Evolutionary conservation across 257 asterid species (phyloP), one percentile per base, ranked within the genome.

Genomic region (Petunia secreta): DNA sequence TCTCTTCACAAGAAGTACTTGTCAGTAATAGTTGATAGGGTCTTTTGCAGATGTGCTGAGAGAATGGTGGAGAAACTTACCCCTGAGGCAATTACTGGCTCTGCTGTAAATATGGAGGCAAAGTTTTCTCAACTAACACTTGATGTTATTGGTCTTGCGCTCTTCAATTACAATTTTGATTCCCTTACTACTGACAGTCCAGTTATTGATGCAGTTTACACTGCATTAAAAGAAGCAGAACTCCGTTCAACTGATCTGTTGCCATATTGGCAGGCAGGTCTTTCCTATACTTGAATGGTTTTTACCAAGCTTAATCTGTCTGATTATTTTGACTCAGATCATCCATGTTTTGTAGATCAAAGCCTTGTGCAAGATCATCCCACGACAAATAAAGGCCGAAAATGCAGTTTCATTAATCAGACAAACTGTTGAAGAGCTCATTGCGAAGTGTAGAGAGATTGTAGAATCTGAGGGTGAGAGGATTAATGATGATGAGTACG

Each of bases 1-100:
- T 95, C 98, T 38, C 99, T 95, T 89, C 99, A 95, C 97, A 95
- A 90, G 96, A 93, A 90, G 89, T 95, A 93, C 93, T 90, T 95
- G 92, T 93, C 99, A 36, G 86, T 95, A 89, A 92, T 95, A 53
- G 98, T 93, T 80, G 99, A 95, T 80, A 87, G 97, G 90, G 97
- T 93, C 86, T 95, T 95, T 86, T 91, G 94, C 91, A 92, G 91
- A 90, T 95, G 97, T 82, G 98, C 98, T 67, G 93, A 90, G 90
- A 90, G 86, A 85, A 82, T 95, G 88, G 97, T 93, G 57, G 97
- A 91, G 87, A 91, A 91, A 81, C 93, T 95, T 75, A 90, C 86
- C 76, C 81, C 91, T 53, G 83, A 80, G 79, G 91, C 85, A 14
- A 78, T 87, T 85, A 83, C 76, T 68, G 92, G 97, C 75, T 80